phyloP scores from a whole-genome alignment of 768 basidiomycete species.

The Lactifluus pinguis region DNA sequence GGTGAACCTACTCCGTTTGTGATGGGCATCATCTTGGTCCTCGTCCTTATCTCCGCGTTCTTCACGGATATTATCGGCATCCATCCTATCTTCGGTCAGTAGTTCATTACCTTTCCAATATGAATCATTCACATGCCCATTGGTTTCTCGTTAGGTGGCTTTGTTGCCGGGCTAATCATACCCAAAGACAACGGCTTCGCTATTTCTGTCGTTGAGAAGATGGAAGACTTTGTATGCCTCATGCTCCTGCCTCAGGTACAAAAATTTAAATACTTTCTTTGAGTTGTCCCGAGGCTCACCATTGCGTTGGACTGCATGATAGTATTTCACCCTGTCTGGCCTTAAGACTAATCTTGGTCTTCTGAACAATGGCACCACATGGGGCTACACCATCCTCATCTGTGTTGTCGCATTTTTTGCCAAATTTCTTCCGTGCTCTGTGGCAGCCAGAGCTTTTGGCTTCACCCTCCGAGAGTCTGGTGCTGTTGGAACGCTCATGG shows the following conservation, averaged over 20 bases:
- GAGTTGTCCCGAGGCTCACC: not conserved
- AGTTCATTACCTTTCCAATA: not conserved
- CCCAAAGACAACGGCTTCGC: conserved; percentile 79
- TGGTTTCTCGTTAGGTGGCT: conserved; percentile 47
- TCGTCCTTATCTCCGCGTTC: conserved; percentile 69
- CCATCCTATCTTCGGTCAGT: conserved; percentile 54
- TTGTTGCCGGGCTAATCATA: conserved; percentile 73
- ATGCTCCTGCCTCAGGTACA: conserved; percentile 69
- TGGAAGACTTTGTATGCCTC: conserved; percentile 80
- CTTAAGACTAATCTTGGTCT: conserved; percentile 72
- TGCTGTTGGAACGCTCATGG: conserved; percentile 83
- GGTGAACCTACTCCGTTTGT: conserved; percentile 63
- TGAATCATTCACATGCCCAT: not conserved
- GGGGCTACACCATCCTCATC: conserved; percentile 75
- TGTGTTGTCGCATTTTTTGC: conserved; percentile 66
- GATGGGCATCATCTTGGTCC: conserved; percentile 71
- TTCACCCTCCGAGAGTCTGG: conserved; percentile 71
- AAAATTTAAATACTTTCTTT: not conserved
- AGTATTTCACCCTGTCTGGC: conserved; percentile 80
- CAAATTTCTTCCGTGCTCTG: conserved; percentile 68
- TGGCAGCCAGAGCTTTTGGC: conserved; percentile 47
- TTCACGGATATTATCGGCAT: conserved; percentile 84
- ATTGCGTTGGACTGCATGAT: conserved; percentile 15
- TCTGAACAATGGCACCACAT: conserved; percentile 63
- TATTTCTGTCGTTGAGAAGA: conserved; percentile 70